These are phyloP conservation scores for Trifolium pratense DNA, from an alignment of 306 rosid genomes.

Conservation along the genomic window DNA sequence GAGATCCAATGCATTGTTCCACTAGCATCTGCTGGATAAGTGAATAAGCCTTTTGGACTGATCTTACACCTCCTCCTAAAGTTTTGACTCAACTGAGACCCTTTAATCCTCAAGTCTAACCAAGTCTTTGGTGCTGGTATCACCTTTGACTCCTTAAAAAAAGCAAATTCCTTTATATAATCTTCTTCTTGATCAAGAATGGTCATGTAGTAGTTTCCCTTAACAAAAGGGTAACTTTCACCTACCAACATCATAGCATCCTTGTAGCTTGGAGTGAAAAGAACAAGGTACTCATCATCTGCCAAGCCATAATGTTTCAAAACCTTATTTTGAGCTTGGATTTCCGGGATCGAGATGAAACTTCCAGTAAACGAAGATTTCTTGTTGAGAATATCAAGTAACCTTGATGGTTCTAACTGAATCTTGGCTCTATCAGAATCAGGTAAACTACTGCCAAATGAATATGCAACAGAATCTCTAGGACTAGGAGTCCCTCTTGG, in stretches of 20 bases:
- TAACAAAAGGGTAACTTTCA: slow-evolving; percentile 78
- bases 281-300: slow-evolving; percentile 73
- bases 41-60: slow-evolving; percentile 79
- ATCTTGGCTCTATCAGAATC: slow-evolving; percentile 65
- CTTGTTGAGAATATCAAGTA: slow-evolving; percentile 74
- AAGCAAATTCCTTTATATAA: slow-evolving; percentile 64
- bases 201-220: slow-evolving; percentile 70
- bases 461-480: slow-evolving; percentile 63
- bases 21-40: slow-evolving; percentile 74
- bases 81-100: slow-evolving; percentile 82
- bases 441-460: slow-evolving; percentile 63
- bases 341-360: slow-evolving; percentile 81
- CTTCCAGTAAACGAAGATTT: slow-evolving; percentile 80
- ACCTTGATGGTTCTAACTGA: slow-evolving; percentile 76
- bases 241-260: slow-evolving; percentile 83
- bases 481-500: slow-evolving; percentile 53
- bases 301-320: slow-evolving; percentile 77
- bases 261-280: slow-evolving; percentile 70
- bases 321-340: slow-evolving; percentile 71
- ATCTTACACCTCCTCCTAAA: slow-evolving; percentile 83
- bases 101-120: slow-evolving; percentile 83
- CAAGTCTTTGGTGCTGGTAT: slow-evolving; percentile 68
- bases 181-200: slow-evolving; percentile 60
- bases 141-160: slow-evolving; percentile 75
- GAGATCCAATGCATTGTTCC: slow-evolving; percentile 92